A percentile compares a stretch with the other conserved stretches of the same genome.
phyloP scores from a whole-genome alignment of 2,329 filamentous ascomycete species.

The Exophiala dermatitidis region DNA sequence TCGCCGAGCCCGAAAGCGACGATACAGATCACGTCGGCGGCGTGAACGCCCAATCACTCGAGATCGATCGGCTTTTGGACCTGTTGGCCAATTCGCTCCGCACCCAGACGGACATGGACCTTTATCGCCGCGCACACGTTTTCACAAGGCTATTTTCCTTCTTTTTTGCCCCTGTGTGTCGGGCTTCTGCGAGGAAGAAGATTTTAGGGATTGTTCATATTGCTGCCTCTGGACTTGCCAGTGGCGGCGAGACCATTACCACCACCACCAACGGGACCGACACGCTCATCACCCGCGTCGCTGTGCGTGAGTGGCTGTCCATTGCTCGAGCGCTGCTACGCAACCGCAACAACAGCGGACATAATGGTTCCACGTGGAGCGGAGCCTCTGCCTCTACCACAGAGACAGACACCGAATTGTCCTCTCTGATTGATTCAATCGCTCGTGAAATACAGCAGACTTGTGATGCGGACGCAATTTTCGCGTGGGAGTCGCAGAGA shows the following conservation, averaged over 20 bases:
- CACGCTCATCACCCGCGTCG: constrained; percentile 71
- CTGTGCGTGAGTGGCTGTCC: constrained; percentile 61
- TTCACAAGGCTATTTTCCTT: constrained; percentile 69
- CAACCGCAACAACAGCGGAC: constrained; percentile 11
- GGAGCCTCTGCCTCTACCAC: not conserved
- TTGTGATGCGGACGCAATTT: constrained; percentile 10
- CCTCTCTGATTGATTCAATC: constrained; percentile 3
- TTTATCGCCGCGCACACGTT: constrained; percentile 51
- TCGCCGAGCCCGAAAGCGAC: constrained; percentile 66
- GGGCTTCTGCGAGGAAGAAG: constrained; percentile 53
- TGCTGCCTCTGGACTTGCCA: constrained; percentile 32
- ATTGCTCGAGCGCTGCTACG: constrained; percentile 3
- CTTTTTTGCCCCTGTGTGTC: constrained; percentile 60
- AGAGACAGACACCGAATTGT: constrained; percentile 3
- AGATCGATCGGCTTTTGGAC: constrained; percentile 46
- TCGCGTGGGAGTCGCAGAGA: constrained; percentile 14
- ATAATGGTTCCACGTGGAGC: constrained; percentile 5
- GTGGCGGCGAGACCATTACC: constrained; percentile 31
- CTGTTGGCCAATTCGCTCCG: constrained; percentile 15
- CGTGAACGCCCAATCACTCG: constrained; percentile 28
- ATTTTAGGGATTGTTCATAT: constrained; percentile 58
- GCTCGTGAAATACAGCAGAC: constrained; percentile 8
- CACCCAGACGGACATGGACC: constrained; percentile 38
- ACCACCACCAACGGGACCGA: constrained; percentile 62
- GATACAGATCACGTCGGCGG: constrained; percentile 40